A percentile compares a stretch with the other conserved stretches of the same genome.
Conservation (phyloP, 1,284 basidiomycete species). For the Cryptococcus sp. region DNA sequence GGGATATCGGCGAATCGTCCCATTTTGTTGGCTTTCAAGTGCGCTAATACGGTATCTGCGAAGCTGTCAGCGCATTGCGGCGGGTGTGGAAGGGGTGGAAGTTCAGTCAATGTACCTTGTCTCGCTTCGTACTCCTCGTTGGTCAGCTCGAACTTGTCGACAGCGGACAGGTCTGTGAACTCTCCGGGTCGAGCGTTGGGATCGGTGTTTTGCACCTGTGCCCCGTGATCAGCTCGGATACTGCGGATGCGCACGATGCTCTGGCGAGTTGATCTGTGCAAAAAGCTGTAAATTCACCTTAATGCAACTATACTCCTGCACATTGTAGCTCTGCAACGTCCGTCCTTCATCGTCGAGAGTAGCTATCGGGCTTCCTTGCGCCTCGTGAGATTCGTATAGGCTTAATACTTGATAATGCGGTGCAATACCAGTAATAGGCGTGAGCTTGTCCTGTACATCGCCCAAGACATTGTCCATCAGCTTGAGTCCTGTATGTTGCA, state of each 20-base stretch:
- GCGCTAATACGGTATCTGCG: conserved; percentile 84
- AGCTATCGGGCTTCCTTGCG: conserved; percentile 56
- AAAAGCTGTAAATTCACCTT: conserved; percentile 60
- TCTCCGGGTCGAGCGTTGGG: conserved; percentile 62
- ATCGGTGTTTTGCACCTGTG: conserved; percentile 74
- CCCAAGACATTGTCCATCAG: not conserved
- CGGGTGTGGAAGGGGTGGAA: too few relatives aligned
- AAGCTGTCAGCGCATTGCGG: not conserved
- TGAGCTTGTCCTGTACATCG: conserved; percentile 70
- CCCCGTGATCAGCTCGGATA: not conserved
- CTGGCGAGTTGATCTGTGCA: not conserved
- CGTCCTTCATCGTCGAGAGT: conserved; percentile 66
- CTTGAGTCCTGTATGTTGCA: too few relatives aligned
- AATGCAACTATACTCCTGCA: conserved; percentile 59
- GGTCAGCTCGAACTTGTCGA: conserved; percentile 90
- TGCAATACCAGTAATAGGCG: conserved; percentile 87
- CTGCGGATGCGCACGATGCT: not conserved
- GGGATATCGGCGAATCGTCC: conserved; percentile 73
- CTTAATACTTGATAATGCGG: conserved; percentile 68
- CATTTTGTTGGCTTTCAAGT: conserved; percentile 84
- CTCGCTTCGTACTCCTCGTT: conserved; percentile 78
- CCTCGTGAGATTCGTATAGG: conserved; percentile 65
- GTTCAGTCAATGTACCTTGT: conserved; percentile 59
- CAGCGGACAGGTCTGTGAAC: conserved; percentile 77
- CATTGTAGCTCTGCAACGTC: conserved; percentile 71